phyloP scores from a whole-genome alignment of 495 filamentous ascomycete species.

The Clavariopsis aquatica region DNA sequence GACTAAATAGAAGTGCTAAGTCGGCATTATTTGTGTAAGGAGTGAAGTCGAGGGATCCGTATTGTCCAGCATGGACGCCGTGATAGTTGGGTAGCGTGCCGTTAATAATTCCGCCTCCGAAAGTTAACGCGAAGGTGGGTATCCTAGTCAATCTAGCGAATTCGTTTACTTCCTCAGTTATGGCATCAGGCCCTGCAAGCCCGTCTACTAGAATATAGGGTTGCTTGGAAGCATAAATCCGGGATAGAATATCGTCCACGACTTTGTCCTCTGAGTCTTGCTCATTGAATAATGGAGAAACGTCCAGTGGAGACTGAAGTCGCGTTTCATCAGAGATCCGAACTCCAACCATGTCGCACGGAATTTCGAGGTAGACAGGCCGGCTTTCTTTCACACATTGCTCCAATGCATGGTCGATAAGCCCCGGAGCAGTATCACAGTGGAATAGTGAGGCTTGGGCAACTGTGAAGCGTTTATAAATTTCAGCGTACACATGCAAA shows the following conservation, averaged over 20 bases:
- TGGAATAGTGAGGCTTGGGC: slow-evolving; percentile 49
- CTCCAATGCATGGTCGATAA: slow-evolving; percentile 48
- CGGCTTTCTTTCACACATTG: slow-evolving; percentile 47
- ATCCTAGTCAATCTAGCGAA: slow-evolving; percentile 20
- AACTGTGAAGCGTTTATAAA: slow-evolving; percentile 47
- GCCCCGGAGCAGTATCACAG: slow-evolving; percentile 42
- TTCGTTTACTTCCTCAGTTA: slow-evolving; percentile 31
- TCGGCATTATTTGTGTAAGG: slow-evolving; percentile 31
- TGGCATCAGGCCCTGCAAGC: slow-evolving; percentile 9
- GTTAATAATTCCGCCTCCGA: slow-evolving; percentile 27
- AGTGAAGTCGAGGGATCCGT: slow-evolving; percentile 27
- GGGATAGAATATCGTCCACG: slow-evolving; percentile 1
- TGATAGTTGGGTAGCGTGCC: slow-evolving; percentile 25
- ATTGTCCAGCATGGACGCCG: slow-evolving; percentile 29
- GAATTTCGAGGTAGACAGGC: slow-evolving; percentile 52
- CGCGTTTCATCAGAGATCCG: slow-evolving; percentile 1
- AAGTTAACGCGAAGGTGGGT: slow-evolving; percentile 27
- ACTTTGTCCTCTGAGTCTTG: slow-evolving; percentile 4
- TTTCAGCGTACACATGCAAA: slow-evolving; percentile 46
- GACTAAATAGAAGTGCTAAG: slow-evolving; percentile 34
- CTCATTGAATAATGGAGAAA: not conserved
- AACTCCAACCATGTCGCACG: slow-evolving; percentile 48
- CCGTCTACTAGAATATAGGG: slow-evolving; percentile 34
- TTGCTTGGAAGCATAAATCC: slow-evolving; percentile 26
- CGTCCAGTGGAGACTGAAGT: slow-evolving; percentile 5